Conservation (phyloP, 2,329 filamentous ascomycete species). For the Pyrenochaeta sp. region DNA sequence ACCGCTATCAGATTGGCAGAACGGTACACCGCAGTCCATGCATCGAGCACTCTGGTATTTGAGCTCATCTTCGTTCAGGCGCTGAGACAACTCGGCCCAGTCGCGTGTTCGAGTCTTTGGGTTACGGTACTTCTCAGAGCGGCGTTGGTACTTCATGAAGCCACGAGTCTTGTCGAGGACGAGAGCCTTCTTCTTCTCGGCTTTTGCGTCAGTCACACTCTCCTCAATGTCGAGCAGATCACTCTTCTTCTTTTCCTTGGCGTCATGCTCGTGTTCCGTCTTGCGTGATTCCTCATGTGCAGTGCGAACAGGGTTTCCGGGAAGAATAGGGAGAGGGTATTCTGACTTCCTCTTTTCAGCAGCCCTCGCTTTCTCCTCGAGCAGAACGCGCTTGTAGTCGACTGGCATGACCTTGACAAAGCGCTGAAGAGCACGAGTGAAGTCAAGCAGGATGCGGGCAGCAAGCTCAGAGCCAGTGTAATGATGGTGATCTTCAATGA, state of each 20-base stretch:
- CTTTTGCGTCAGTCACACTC: conserved; percentile 81
- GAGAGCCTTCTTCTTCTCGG: conserved; percentile 88
- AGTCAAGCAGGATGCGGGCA: conserved; percentile 92
- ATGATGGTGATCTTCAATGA: conserved; percentile 97
- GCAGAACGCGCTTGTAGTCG: conserved; percentile 93
- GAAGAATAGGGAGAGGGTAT: conserved; percentile 79
- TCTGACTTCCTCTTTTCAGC: conserved; percentile 84
- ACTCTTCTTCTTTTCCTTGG: conserved; percentile 71
- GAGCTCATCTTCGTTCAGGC: conserved; percentile 90
- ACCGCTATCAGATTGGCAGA: conserved; percentile 95
- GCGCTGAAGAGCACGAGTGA: conserved; percentile 85
- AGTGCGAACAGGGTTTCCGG: conserved; percentile 67
- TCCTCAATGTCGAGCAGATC: conserved; percentile 85
- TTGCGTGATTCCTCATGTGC: conserved; percentile 63
- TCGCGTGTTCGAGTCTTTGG: conserved; percentile 86
- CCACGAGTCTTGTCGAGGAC: conserved; percentile 97
- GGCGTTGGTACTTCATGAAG: conserved; percentile 96
- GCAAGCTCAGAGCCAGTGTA: conserved; percentile 97
- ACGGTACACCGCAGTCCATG: conserved; percentile 98
- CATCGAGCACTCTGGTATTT: conserved; percentile 97
- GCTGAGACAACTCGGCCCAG: conserved; percentile 88
- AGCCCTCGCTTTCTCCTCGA: conserved; percentile 84
- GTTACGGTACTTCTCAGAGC: conserved; percentile 90
- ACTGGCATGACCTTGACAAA: conserved; percentile 94
- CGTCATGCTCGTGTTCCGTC: conserved; percentile 66